Evolutionary conservation across 257 asterid genomes (phyloP).

Genomic region (Solanum medicagineum): DNA sequence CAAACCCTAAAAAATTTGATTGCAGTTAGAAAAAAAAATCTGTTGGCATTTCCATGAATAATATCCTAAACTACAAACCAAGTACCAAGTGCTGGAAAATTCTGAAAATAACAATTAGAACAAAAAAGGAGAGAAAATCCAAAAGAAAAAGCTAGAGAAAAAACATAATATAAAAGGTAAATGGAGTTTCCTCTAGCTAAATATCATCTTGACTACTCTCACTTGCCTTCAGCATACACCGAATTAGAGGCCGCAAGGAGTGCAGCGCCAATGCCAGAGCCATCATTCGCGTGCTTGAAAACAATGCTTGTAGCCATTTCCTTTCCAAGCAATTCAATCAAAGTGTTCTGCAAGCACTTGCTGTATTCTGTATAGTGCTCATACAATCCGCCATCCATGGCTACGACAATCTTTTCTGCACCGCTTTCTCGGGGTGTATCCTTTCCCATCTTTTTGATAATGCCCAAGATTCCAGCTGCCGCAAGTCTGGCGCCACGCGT

Average conservation of each 20-base stretch:
- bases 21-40: neutral
- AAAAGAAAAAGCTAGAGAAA: neutral
- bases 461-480: constrained; percentile 48
- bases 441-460: constrained; percentile 48
- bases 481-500: constrained; percentile 65
- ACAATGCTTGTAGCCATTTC: constrained; percentile 17
- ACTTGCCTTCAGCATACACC: constrained; percentile 7
- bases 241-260: constrained; percentile 63
- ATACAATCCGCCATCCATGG: constrained; percentile 60
- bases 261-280: constrained; percentile 67
- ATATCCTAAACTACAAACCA: neutral
- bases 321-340: constrained; percentile 39
- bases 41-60: neutral
- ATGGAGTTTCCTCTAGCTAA: neutral
- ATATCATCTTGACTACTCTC: neutral
- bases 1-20: neutral
- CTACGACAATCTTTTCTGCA: constrained; percentile 31
- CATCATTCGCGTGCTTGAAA: constrained; percentile 48
- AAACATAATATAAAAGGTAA: neutral
- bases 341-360: constrained; percentile 28
- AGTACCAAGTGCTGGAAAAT: neutral
- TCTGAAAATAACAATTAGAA: neutral
- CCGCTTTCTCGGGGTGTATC: constrained; percentile 22
- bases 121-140: neutral
- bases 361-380: constrained; percentile 51